phyloP scores from a whole-genome alignment of 306 rosid species.

The Lathyrus aphaca region DNA sequence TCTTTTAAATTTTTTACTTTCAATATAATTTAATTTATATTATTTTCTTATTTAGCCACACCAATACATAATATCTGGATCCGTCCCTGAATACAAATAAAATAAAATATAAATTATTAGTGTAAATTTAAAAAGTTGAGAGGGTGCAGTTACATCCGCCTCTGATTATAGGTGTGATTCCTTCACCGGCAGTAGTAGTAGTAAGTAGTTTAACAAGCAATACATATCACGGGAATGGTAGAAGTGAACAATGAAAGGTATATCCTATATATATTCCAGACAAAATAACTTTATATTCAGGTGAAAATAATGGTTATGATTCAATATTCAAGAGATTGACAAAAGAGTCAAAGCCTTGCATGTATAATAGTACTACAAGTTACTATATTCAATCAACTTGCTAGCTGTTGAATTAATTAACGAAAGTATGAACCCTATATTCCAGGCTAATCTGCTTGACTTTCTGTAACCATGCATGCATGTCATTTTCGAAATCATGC shows the following conservation, averaged over 20 bases:
- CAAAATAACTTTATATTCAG: constrained; percentile 11
- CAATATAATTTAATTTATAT: too few species aligned
- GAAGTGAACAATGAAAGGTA: constrained; percentile 7
- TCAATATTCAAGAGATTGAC: constrained; percentile 26
- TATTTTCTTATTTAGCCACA: too few species aligned
- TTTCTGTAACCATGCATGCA: neutral
- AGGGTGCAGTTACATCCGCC: too few species aligned
- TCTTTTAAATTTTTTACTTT: too few species aligned
- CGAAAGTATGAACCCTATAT: neutral
- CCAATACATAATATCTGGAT: too few species aligned
- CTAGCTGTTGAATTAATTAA: neutral
- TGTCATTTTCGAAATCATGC: neutral
- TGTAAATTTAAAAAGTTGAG: too few species aligned
- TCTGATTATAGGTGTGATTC: too few species aligned
- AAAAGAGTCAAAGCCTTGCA: constrained; percentile 26
- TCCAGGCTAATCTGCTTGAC: neutral
- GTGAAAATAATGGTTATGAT: constrained; percentile 31
- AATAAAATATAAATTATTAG: too few species aligned
- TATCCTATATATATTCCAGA: constrained; percentile 10
- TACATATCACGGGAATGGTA: neutral
- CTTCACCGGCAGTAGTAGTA: too few species aligned
- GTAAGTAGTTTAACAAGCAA: too few species aligned
- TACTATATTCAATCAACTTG: neutral
- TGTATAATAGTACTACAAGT: neutral
- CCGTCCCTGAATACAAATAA: too few species aligned